Percentiles rank a stretch among this genome's conserved stretches.
These are phyloP conservation scores for Lactarius vividus DNA, from an alignment of 768 basidiomycete genomes.

Conservation along the genomic window DNA sequence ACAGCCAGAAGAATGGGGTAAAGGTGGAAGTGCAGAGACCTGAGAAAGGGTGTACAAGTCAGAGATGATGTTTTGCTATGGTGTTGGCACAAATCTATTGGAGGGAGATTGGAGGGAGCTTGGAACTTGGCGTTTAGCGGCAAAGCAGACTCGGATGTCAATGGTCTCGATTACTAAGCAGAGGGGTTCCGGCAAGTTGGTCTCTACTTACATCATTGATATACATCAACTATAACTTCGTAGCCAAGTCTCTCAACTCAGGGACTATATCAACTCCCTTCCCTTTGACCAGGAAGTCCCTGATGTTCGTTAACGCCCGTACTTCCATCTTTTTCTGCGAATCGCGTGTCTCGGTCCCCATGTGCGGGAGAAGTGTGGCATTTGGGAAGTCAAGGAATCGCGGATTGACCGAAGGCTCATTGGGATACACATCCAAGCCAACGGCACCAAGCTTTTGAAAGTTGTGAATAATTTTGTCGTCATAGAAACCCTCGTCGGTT, in stretches of 20 bases:
- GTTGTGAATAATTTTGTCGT: background rate
- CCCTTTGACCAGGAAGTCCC: conserved; percentile 64
- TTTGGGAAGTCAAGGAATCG: conserved; percentile 78
- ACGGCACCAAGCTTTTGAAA: conserved; percentile 63
- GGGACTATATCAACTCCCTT: conserved; percentile 64
- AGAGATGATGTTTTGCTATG: background rate
- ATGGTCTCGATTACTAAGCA: background rate
- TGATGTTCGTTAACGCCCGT: conserved; percentile 74
- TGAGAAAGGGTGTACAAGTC: too few species aligned
- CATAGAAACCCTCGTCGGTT: background rate
- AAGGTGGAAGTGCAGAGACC: too few species aligned
- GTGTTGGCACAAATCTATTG: background rate
- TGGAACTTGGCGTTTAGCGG: too few species aligned
- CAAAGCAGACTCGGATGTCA: background rate
- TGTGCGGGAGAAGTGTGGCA: conserved; percentile 84
- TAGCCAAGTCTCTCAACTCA: conserved; percentile 40
- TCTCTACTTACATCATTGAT: too few species aligned
- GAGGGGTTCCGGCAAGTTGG: background rate
- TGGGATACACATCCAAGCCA: conserved; percentile 83
- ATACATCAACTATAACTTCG: conserved; percentile 14
- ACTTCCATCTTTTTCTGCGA: conserved; percentile 81
- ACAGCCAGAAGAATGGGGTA: background rate
- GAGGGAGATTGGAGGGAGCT: background rate
- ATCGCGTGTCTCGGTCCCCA: conserved; percentile 87
- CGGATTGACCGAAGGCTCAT: conserved; percentile 80